These are phyloP conservation scores for Penicillium janthinellum DNA, from an alignment of 2,329 filamentous ascomycete genomes.

Conservation along the genomic window DNA sequence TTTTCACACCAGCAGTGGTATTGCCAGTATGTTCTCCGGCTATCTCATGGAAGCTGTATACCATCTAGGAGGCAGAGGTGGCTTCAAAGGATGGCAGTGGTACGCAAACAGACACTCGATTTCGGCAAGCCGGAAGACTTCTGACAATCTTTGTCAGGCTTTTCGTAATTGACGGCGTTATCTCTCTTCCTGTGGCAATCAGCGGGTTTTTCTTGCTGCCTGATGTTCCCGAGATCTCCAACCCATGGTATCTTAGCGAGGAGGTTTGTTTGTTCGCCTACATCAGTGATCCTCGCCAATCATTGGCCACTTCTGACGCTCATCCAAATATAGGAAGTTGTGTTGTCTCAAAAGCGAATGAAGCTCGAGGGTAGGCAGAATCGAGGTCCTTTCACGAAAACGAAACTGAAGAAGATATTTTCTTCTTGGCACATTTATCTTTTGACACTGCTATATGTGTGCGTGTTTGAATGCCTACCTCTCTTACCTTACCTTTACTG, in stretches of 20 bases:
- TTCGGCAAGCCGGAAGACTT: neutral
- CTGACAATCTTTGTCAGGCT: conserved; percentile 35
- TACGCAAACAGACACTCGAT: conserved; percentile 9
- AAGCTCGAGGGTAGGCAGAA: conserved; percentile 51
- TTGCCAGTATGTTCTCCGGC: conserved; percentile 50
- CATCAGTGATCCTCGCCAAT: neutral
- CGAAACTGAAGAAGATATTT: conserved; percentile 63
- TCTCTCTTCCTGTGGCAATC: conserved; percentile 55
- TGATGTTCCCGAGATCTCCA: conserved; percentile 54
- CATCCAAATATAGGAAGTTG: conserved; percentile 40
- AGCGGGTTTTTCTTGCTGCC: conserved; percentile 53
- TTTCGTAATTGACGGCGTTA: conserved; percentile 58
- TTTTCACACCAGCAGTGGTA: conserved; percentile 52
- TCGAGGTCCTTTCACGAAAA: conserved; percentile 49
- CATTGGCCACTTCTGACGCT: neutral
- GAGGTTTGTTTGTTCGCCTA: conserved; percentile 26
- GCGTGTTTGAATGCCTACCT: conserved; percentile 8
- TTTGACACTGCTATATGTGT: conserved; percentile 61
- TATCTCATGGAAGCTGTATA: conserved; percentile 60
- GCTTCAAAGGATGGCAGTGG: conserved; percentile 58
- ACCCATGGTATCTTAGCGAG: conserved; percentile 52
- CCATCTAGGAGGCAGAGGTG: conserved; percentile 50
- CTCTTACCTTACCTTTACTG: neutral
- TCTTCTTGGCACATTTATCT: conserved; percentile 66
- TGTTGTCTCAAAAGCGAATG: conserved; percentile 54